These are phyloP conservation scores for Plasmodium vivax DNA, from an alignment of 169 alveolate species.

Conservation along the genomic window DNA sequence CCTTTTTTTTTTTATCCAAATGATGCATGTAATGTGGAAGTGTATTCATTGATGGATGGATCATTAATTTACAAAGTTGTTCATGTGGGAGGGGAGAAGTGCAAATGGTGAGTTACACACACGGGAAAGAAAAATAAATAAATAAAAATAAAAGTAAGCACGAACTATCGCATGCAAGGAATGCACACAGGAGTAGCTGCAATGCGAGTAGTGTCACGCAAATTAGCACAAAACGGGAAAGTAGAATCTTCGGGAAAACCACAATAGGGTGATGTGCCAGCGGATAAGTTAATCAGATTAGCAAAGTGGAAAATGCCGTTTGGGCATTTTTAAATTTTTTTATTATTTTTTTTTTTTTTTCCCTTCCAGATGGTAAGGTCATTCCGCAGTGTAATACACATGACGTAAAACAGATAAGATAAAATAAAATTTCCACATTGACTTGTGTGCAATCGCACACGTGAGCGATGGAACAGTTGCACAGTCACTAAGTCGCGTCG, in stretches of 20 bases:
- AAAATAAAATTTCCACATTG: background rate
- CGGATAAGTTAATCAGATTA: background rate
- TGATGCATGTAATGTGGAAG: background rate
- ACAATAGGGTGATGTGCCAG: background rate
- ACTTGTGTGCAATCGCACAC: background rate
- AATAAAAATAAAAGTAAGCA: background rate
- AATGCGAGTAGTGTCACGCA: background rate
- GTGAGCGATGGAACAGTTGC: background rate
- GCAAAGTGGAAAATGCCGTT: background rate
- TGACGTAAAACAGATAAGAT: background rate
- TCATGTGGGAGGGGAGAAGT: background rate
- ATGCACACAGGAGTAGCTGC: background rate
- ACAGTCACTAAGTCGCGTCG: background rate
- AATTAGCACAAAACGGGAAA: background rate
- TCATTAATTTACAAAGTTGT: background rate
- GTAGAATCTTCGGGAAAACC: background rate
- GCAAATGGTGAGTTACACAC: background rate
- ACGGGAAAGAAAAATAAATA: background rate
- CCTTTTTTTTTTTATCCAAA: background rate
- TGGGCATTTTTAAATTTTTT: background rate
- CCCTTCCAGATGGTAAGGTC: background rate
- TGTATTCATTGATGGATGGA: background rate
- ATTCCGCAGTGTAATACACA: background rate
- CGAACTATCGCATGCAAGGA: background rate
- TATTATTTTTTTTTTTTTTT: background rate